Evolutionary conservation across 73 alveolate genomes (phyloP).

Genomic region (Symbiodinium natans): DNA sequence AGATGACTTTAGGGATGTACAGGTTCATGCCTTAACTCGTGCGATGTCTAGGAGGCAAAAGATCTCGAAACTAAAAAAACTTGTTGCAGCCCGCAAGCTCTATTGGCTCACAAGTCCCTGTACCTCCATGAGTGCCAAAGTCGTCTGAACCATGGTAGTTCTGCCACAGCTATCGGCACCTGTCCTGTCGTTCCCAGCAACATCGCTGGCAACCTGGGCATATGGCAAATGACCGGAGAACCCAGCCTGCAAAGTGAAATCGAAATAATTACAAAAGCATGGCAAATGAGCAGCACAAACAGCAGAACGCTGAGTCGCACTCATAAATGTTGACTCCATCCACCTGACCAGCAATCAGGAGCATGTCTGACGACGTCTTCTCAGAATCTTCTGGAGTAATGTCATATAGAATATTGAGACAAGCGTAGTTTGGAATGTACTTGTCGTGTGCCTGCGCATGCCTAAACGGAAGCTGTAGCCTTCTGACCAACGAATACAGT

Average conservation of each 20-base stretch:
- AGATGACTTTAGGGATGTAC: too few species aligned
- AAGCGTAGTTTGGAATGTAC: background rate
- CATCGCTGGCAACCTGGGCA: slow-evolving; percentile 6
- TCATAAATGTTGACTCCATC: background rate
- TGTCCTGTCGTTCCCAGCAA: background rate
- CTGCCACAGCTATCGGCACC: background rate
- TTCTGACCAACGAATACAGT: background rate
- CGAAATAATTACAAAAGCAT: too few species aligned
- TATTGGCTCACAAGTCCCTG: background rate
- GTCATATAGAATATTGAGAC: too few species aligned
- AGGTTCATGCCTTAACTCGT: too few species aligned
- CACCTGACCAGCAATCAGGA: background rate
- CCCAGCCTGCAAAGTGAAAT: background rate
- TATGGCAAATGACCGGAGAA: background rate
- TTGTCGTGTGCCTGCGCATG: background rate
- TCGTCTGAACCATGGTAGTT: background rate
- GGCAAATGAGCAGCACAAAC: background rate
- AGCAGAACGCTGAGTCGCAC: background rate
- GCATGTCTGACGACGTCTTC: too few species aligned
- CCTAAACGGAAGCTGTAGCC: background rate
- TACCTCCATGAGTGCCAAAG: background rate
- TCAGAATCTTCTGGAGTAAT: too few species aligned
- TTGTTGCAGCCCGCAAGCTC: background rate
- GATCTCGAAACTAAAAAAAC: background rate
- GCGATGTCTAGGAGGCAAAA: background rate